Evolutionary conservation across 2,329 filamentous ascomycete genomes (phyloP), one percentile per base, ranked within the genome.

Genomic region (Monosporascus ibericus): DNA sequence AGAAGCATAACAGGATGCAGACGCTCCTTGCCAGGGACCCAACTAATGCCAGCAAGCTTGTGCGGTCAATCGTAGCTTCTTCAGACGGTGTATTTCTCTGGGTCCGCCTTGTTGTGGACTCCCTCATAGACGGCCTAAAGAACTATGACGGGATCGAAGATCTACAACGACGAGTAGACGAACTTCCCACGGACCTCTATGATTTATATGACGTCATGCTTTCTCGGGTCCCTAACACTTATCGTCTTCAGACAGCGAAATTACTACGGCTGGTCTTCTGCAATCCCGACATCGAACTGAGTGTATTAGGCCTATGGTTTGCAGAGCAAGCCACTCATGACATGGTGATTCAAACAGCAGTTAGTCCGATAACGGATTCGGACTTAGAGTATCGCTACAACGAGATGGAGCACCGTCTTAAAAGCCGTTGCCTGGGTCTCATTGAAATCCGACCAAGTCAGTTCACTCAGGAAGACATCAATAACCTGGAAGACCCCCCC

Each of bases 1-100:
- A 48, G 9, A 50, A 30, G 2, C 52, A 62, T 30, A 44, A 15
- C 2, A 54, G 49, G 25, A 57, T 63, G 57, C 37, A 57, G 9
- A 24, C 2, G 1, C 38, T 60, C 11, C 30, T 53, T 2, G 30
- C 38, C 4, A 52, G 48, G 11, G 49, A 58, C 3, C 51, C 54
- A 6, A 11, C 9, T 9, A 46, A 44, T n/a, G 39, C 51, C 1
- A 42, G 15, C 6, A n/a, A 25, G 1, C 24, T 61, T 7, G 34
- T 60, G 2, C 22, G 55, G 6, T 52, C 55, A 14, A 56, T 62
- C 6, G 50, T 51, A 7, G 51, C 55, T 3, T 50, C 40, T 14
- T 59, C 58, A 20, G 54, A 50, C 2, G 57, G 57, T 0, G 60
- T 62, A 9, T 62, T 63, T 20, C 50, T 63, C 2, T 62, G 60